These are phyloP conservation scores for Blastocystis sp. DNA, from an alignment of 352 stramenopile genomes.

Conservation along the genomic window DNA sequence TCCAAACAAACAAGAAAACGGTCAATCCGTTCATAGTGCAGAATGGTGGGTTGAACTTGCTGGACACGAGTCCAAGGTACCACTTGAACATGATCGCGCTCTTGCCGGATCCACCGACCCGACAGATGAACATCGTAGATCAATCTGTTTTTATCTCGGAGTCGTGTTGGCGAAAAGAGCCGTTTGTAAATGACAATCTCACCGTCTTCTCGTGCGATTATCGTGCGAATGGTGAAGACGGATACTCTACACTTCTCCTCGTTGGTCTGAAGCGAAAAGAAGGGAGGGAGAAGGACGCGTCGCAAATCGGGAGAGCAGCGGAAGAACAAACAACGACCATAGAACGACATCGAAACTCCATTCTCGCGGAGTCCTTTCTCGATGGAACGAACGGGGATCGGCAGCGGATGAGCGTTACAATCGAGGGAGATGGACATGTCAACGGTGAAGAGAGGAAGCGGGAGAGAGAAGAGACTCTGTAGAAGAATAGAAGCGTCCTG, in stretches of 20 bases:
- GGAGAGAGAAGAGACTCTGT: neutral
- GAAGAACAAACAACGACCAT: neutral
- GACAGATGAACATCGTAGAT: constrained; percentile 10
- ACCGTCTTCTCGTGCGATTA: neutral
- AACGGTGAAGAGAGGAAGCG: neutral
- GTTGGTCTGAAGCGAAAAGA: neutral
- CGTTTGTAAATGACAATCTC: neutral
- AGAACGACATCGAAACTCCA: neutral
- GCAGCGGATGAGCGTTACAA: neutral
- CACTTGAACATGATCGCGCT: neutral
- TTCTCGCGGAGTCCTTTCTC: neutral
- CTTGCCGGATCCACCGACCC: neutral
- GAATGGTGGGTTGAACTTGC: neutral
- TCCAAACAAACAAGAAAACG: neutral
- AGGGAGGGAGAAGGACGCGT: neutral
- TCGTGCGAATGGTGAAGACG: neutral
- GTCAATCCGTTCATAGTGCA: constrained; percentile 34
- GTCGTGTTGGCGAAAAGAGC: neutral
- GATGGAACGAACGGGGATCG: neutral
- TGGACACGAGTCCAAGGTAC: neutral
- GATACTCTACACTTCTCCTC: neutral
- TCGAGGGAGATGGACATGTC: neutral
- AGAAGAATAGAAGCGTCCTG: neutral
- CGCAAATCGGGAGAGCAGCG: neutral
- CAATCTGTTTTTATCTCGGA: neutral